phyloP scores from a whole-genome alignment of 2,329 filamentous ascomycete genomes.

The Penicillium corylophilum region DNA sequence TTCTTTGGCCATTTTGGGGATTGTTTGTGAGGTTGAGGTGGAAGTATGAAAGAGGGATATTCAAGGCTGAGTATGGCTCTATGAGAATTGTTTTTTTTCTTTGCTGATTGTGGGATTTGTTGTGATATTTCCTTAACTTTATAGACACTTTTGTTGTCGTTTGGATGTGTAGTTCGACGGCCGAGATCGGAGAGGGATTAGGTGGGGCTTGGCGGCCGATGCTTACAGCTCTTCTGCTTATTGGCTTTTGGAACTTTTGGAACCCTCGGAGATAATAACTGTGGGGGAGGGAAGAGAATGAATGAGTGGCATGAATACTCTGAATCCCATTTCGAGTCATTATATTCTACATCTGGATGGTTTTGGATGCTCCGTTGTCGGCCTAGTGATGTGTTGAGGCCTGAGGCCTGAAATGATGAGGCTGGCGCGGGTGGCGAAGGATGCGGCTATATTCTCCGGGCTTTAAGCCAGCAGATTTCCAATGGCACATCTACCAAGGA shows the following conservation, averaged over 20 bases:
- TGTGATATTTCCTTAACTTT: not conserved
- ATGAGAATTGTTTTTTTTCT: not conserved
- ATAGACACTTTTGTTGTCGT: not conserved
- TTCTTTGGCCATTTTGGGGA: conserved; percentile 15
- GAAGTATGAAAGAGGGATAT: no score
- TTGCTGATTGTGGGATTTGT: not conserved
- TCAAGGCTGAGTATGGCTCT: not conserved
- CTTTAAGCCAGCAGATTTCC: not conserved
- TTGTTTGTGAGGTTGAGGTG: not conserved
- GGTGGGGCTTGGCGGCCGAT: not conserved
- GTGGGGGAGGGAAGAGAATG: not conserved
- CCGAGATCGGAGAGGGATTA: not conserved
- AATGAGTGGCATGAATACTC: not conserved
- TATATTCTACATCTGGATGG: not conserved
- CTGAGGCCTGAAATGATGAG: not conserved
- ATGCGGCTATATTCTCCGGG: not conserved
- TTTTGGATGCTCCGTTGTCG: not conserved
- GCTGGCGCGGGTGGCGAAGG: not conserved
- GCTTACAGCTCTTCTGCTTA: not conserved
- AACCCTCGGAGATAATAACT: no score
- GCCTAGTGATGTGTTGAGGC: not conserved
- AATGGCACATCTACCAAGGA: not conserved
- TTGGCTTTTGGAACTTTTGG: not conserved
- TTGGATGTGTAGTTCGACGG: not conserved
- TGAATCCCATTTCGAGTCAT: not conserved